These are phyloP conservation scores for Trypethelium eluteriae DNA, from an alignment of 495 filamentous ascomycete species.

Conservation along the genomic window DNA sequence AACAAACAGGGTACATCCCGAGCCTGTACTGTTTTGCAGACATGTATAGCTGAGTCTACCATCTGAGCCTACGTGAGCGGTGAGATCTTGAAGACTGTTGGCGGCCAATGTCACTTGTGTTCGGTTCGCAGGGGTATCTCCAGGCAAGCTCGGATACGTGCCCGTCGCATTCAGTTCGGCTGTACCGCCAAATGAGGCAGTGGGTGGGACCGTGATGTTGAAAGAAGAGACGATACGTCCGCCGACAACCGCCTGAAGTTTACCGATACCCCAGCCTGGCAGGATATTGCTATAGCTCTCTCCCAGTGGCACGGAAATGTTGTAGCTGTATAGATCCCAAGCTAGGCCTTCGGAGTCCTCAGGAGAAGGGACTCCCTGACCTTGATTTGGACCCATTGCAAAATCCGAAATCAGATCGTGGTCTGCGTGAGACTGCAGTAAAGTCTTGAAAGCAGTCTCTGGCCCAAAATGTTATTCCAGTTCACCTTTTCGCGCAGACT, in stretches of 20 bases:
- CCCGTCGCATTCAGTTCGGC: background rate
- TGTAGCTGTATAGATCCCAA: slow-evolving; percentile 37
- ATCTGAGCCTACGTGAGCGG: slow-evolving; percentile 7
- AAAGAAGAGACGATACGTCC: background rate
- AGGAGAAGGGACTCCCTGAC: slow-evolving; percentile 41
- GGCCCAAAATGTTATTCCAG: background rate
- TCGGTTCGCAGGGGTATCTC: background rate
- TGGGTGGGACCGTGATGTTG: background rate
- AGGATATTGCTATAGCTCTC: slow-evolving; percentile 32
- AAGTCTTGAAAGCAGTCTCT: slow-evolving; percentile 6
- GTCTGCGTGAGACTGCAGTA: slow-evolving; percentile 21
- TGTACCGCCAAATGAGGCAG: background rate
- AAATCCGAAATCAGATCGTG: slow-evolving; percentile 42
- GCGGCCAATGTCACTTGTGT: slow-evolving; percentile 6
- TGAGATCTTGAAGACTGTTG: slow-evolving; percentile 17
- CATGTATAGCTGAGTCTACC: slow-evolving; percentile 7
- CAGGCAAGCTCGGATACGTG: slow-evolving; percentile 8
- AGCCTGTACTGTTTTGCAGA: slow-evolving; percentile 9
- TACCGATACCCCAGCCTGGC: slow-evolving; percentile 35
- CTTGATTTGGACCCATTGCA: slow-evolving; percentile 44
- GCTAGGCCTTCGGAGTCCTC: slow-evolving; percentile 31
- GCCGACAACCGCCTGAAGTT: slow-evolving; percentile 2
- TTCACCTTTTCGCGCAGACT: slow-evolving; percentile 30
- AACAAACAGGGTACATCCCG: slow-evolving; percentile 16
- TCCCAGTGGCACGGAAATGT: slow-evolving; percentile 25